Evolutionary conservation across 148 eudicot genomes (phyloP).

Genomic region (Fallopia convolvulus): DNA sequence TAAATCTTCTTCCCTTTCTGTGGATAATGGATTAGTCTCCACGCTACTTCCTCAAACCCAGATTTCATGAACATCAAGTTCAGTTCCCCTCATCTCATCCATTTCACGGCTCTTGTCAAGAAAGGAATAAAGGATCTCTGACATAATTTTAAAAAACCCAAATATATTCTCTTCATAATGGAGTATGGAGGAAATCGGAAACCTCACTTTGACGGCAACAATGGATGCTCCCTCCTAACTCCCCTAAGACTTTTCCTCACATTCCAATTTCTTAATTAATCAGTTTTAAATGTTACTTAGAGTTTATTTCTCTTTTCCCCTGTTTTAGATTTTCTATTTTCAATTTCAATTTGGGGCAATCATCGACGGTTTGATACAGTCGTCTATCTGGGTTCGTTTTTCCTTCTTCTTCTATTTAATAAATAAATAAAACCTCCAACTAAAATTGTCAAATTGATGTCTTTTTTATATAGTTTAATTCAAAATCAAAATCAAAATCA

Average conservation of each 20-base stretch:
- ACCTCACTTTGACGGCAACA: conserved; percentile 5
- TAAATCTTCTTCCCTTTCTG: too few relatives aligned
- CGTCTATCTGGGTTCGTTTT: background rate
- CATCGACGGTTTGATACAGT: background rate
- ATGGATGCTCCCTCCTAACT: background rate
- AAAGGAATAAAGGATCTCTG: background rate
- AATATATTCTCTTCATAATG: background rate
- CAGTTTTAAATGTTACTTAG: background rate
- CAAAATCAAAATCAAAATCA: background rate
- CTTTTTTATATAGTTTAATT: background rate
- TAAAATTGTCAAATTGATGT: background rate
- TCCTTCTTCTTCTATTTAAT: background rate
- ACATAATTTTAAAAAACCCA: too few relatives aligned
- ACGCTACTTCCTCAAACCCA: background rate
- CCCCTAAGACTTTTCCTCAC: background rate
- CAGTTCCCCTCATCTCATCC: background rate
- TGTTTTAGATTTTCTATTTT: background rate
- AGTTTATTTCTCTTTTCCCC: background rate
- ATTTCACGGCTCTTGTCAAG: background rate
- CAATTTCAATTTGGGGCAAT: background rate
- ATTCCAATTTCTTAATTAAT: background rate
- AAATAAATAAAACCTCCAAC: background rate
- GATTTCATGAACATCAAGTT: too few relatives aligned
- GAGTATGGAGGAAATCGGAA: background rate
- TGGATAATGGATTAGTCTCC: too few relatives aligned